Base-by-base conservation (phyloP, 495 filamentous ascomycete species). In the Jackrogersella minutella region DNA sequence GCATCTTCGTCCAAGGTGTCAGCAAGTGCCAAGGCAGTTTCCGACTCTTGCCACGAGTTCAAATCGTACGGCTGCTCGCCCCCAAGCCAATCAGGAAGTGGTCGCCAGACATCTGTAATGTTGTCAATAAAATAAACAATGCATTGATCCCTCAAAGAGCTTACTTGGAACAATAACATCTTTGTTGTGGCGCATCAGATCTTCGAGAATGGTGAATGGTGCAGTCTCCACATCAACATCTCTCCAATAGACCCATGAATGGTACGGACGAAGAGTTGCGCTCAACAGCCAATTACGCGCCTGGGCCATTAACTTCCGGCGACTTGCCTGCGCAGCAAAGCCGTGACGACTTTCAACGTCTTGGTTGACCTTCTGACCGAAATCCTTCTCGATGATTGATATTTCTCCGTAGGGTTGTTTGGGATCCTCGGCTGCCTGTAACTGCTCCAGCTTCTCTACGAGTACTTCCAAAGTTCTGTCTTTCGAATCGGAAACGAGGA, bases 221-320 rank as follows among this genome's bases (percentile, higher is more conserved):
- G 95, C 93, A 5, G 96, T 99, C 78, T 97, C 92, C 10, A 99
- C 96, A 78, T 99, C 96, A 19, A 95, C 96, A 81, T 99, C 96
- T 77, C 96, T 86, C 96, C 96, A 99, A 72, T 99, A 99, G 22
- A 99, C 96, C 96, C 96, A 99, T 70, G 92, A 96, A 73, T 99
- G 96, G 33, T 93, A 94, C 3, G 96, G 96, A 46, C 95, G 86
- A 36, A 99, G 80, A 14, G 96, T 94, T 21, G 96, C 94, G 69
- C 92, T 97, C 60, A 99, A 78, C 47, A 99, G 77, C 96, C 96
- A 99, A 80, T 99, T 99, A 60, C 96, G 85, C 10, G 96, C 96
- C 78, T 97, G 93, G 2, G 96, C 96, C 96, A 99, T 99, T 69
- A 93, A 82, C 79, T 99, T 99, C 68, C 96, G 87, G 64, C 96